phyloP scores from a whole-genome alignment of 164 flowering plant genomes.

The Liriodendron chinense region DNA sequence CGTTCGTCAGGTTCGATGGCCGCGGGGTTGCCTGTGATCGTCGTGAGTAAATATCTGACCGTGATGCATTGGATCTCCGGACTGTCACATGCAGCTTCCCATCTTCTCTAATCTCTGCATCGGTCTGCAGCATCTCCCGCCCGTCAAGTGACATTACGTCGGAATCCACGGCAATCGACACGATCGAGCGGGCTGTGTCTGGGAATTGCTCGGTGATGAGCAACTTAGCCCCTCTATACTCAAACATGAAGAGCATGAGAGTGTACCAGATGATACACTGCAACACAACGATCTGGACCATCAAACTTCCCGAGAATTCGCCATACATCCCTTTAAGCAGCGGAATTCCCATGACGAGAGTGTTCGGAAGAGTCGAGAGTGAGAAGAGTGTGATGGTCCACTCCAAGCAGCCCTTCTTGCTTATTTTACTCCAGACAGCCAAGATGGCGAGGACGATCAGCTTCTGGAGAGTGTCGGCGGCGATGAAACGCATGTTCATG shows the following conservation, averaged over 20 bases:
- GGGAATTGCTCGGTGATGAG: constrained; percentile 90
- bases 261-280: constrained; percentile 97
- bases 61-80: constrained; percentile 72
- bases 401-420: constrained; percentile 60
- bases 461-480: constrained; percentile 90
- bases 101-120: constrained; percentile 74
- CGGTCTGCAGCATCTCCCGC: constrained; percentile 54
- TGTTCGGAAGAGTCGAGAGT: constrained; percentile 82
- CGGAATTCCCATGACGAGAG: constrained; percentile 94
- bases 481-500: constrained; percentile 80
- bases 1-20: constrained; percentile 76
- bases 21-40: constrained; percentile 74
- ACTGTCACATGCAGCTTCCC: constrained; percentile 87
- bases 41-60: constrained; percentile 79
- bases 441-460: constrained; percentile 53
- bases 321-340: constrained; percentile 91
- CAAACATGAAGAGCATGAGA: constrained; percentile 84
- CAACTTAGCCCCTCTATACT: constrained; percentile 69
- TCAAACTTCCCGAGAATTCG: constrained; percentile 57
- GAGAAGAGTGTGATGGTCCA: constrained; percentile 89
- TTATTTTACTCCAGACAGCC: constrained; percentile 48
- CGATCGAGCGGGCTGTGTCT: constrained; percentile 77
- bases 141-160: constrained; percentile 86
- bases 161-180: constrained; percentile 80
- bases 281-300: constrained; percentile 92